Evolutionary conservation across 352 stramenopile genomes (phyloP).

Genomic region (Phytophthora syringae): DNA sequence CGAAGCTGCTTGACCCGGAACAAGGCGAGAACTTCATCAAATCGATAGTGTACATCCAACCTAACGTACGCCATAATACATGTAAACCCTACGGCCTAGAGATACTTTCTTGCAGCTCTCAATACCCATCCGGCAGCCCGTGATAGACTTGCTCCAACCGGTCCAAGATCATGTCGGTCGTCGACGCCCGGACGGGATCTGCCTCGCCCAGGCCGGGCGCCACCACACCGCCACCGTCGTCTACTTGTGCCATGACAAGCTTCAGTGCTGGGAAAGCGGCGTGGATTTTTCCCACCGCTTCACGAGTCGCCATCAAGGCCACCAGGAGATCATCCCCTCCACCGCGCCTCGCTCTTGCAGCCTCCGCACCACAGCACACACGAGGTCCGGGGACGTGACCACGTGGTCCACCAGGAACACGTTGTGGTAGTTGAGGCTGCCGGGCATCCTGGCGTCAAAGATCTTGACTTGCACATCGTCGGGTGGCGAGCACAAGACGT

Average conservation of each 20-base stretch:
- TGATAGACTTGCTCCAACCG: conserved; percentile 39
- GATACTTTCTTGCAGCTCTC: conserved; percentile 1
- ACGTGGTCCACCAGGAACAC: conserved; percentile 59
- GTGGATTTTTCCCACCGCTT: conserved; percentile 47
- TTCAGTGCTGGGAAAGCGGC: conserved; percentile 40
- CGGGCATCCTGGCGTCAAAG: conserved; percentile 23
- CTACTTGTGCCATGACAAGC: conserved; percentile 43
- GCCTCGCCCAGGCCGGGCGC: conserved; percentile 1
- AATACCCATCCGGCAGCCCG: conserved; percentile 24
- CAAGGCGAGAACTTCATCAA: neutral
- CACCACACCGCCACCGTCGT: conserved; percentile 26
- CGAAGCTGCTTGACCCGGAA: too few species aligned
- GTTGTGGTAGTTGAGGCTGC: conserved; percentile 51
- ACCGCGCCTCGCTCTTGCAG: conserved; percentile 49
- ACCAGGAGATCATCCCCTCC: conserved; percentile 55
- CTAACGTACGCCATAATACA: conserved; percentile 21
- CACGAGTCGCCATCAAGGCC: conserved; percentile 40
- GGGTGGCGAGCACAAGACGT: conserved; percentile 14
- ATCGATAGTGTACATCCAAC: conserved; percentile 26
- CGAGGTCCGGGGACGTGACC: conserved; percentile 34
- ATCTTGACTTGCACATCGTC: conserved; percentile 21
- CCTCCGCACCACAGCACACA: conserved; percentile 40
- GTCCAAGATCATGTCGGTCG: conserved; percentile 41
- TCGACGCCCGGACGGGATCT: conserved; percentile 12
- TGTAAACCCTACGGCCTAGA: neutral